Evolutionary conservation across 1,284 basidiomycete genomes (phyloP), one percentile per base, ranked within the genome.

Genomic region (Ganoderma leucocontextum): DNA sequence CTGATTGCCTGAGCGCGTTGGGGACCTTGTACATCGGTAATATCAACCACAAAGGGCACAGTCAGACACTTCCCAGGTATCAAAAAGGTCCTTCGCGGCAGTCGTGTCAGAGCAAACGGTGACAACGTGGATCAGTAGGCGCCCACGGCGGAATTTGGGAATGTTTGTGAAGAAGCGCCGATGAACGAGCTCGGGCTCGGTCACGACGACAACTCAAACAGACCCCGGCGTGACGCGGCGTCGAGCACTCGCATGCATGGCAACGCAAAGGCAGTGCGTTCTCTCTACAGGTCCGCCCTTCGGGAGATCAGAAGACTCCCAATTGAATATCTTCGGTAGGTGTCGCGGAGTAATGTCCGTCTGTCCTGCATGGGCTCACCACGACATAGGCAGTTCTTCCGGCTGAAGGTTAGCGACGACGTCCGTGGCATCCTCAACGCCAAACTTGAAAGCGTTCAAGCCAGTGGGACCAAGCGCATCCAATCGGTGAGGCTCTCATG

Each of bases 321-420:
- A 15, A 84, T 87, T 67, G 78, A 81, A 39, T 89, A 91, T 78
- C 83, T 92, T 71, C 85, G 86, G 90, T 90, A 60, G 15, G 71
- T 63, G 82, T 73, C 49, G 63, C 68, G 69, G 59, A 61, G 63
- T 38, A 63, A 62, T 69, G 49, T 60, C 53, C 63, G 29, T 65
- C 69, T 49, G 38, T 19, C 38, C 60, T 12, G 53, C 70, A 55
- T 41, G 3, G 9, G 75, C 68, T 75, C 66, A 65, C 74, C 44
- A 62, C 62, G 62, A 41, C 12, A 10, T 73, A 94, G 93, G 38
- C 83, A 85, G 66, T 93, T 93, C 78, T 93, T 88, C 79, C 85
- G 82, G 66, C 77, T 91, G 64, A 90, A 89, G 74, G 84, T 84
- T 47, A 80, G 82, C 49, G 87, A 92, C 75, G 90, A 90, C 75